A percentile compares a stretch with the other conserved stretches of the same genome.
Evolutionary conservation across 148 eudicot species (phyloP).

Genomic region (Nyssa sinensis): DNA sequence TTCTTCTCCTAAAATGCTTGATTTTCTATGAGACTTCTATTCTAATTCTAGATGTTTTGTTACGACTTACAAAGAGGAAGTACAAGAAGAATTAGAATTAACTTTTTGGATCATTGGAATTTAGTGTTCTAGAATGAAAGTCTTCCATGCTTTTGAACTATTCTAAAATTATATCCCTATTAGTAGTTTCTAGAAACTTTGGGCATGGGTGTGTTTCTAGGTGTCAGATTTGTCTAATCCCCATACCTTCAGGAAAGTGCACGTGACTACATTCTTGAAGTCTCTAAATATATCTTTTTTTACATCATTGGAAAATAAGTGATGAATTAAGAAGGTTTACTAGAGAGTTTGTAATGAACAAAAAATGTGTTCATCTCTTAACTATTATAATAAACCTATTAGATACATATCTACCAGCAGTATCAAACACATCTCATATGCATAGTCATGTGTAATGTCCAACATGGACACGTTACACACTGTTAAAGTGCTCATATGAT

Average conservation of each 20-base stretch:
- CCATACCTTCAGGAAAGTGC: neutral
- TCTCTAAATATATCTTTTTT: neutral
- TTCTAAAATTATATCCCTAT: neutral
- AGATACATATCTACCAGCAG: neutral
- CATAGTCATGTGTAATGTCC: neutral
- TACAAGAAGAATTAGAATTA: neutral
- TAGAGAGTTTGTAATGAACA: neutral
- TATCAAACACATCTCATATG: neutral
- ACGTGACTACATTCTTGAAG: neutral
- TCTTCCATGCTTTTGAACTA: neutral
- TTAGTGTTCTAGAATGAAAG: neutral
- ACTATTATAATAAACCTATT: neutral
- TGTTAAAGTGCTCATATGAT: neutral
- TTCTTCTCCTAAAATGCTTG: too few relatives aligned
- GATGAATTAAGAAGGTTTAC: neutral
- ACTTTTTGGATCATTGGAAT: neutral
- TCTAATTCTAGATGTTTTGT: neutral
- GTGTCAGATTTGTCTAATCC: neutral
- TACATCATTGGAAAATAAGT: neutral
- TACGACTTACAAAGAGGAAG: neutral
- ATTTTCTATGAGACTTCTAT: too few relatives aligned
- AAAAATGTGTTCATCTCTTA: neutral
- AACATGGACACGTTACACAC: neutral
- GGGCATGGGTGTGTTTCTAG: neutral
- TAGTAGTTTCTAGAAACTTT: neutral